Evolutionary conservation across 306 rosid species (phyloP), one percentile per base, ranked within the genome.

Genomic region (Vigna nakashimae): DNA sequence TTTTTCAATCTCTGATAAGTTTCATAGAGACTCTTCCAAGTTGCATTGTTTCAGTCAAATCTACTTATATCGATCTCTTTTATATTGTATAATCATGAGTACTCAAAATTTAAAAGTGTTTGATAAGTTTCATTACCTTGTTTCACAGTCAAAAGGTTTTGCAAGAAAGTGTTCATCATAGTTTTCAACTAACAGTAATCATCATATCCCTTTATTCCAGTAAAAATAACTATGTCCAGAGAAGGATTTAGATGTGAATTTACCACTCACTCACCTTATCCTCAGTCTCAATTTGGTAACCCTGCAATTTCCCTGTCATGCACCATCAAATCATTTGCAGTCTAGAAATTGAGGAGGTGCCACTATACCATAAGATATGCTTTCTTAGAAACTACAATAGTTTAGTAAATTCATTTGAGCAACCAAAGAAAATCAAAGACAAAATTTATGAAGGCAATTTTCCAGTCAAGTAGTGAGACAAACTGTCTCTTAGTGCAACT

Each of bases 401-500:
- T 59, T 67, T 40, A 48, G 77, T 59, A 65, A 65, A 63, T 52
- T 72, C 84, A 78, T 79, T 30, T 70, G 75, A 73, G 73, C 67
- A 14, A 68, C 71, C 81, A 77, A 60, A 17, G 13, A 60, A 16
- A 55, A 71, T 74, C 56, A 79, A 30, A 58, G 18, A 71, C 64
- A 52, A 42, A 64, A 45, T 40, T 87, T 83, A 90, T 70, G 81
- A 74, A 49, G 81, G 77, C 80, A 78, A 74, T 66, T 75, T 91
- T 69, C 83, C 88, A 59, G 82, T 78, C 80, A 89, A 75, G 84
- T 73, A 87, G 79, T 85, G 83, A 73, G 89, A 84, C 72, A 94
- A 77, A 59, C 62, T 84, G 8, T 94, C 97, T 81, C 98, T 89
- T 6, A 86, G 74, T 79, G 80, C 80, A 15, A 67, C 87, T 50